Evolutionary conservation across 1,284 basidiomycete species (phyloP).

Genomic region (Cryptococcus jaspeensis): DNA sequence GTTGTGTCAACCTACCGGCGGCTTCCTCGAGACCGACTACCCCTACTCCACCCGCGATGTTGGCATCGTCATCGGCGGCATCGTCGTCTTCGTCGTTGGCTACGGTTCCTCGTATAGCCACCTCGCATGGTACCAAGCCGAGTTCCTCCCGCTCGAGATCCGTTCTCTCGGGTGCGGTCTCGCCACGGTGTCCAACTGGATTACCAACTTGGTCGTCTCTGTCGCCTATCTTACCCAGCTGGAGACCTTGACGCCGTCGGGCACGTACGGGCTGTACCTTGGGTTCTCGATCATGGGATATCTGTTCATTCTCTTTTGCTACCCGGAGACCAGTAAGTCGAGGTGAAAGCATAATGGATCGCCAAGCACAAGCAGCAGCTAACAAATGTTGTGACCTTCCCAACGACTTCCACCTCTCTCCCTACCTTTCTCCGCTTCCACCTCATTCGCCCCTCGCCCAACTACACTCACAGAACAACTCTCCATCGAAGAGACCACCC

Average conservation of each 20-base stretch:
- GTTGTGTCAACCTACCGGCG: conserved; percentile 11
- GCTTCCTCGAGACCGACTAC: conserved; percentile 19
- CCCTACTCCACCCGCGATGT: conserved; percentile 20
- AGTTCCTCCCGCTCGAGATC: conserved; percentile 43
- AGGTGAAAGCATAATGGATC: no score
- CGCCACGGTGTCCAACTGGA: conserved; percentile 21
- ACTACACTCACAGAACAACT: conserved; percentile 9
- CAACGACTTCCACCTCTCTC: no score
- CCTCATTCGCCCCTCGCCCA: background rate
- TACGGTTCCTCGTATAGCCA: conserved; percentile 45
- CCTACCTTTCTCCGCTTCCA: background rate
- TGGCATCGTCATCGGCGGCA: conserved; percentile 37
- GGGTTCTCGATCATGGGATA: conserved; percentile 21
- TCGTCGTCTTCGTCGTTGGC: conserved; percentile 38
- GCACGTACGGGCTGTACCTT: conserved; percentile 26
- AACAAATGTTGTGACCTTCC: no score
- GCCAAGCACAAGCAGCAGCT: no score
- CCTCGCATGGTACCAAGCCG: conserved; percentile 43
- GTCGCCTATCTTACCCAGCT: conserved; percentile 23
- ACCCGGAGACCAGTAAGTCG: conserved; percentile 28
- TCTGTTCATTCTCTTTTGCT: conserved; percentile 24
- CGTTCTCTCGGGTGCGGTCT: conserved; percentile 33
- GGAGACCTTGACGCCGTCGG: conserved; percentile 16
- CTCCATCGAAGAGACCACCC: conserved; percentile 21
- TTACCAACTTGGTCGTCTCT: conserved; percentile 27